These are phyloP conservation scores for Cladosporium sp. DNA, from an alignment of 2,329 filamentous ascomycete genomes.

Conservation along the genomic window DNA sequence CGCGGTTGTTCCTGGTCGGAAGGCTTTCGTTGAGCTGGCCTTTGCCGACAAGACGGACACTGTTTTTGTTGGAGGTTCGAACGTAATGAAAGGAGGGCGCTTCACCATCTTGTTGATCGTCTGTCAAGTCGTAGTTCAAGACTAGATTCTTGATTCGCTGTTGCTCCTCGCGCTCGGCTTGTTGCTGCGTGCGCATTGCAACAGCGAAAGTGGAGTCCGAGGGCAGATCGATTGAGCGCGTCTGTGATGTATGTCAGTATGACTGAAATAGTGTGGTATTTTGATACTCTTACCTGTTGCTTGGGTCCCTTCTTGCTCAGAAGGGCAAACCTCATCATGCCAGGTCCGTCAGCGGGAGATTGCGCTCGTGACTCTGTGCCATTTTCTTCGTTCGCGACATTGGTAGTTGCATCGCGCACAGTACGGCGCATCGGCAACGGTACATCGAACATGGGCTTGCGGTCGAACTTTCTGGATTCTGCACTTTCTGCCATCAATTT, in stretches of 20 bases:
- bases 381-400: slow-evolving; percentile 44
- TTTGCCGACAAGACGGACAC: slow-evolving; percentile 45
- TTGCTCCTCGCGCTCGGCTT: slow-evolving; percentile 93
- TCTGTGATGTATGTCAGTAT: slow-evolving; percentile 54
- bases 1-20: slow-evolving; percentile 23
- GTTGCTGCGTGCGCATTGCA: slow-evolving; percentile 93
- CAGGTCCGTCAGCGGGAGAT: slow-evolving; percentile 38
- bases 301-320: slow-evolving; percentile 95
- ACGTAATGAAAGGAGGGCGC: slow-evolving; percentile 44
- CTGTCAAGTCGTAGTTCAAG: slow-evolving; percentile 90
- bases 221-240: slow-evolving; percentile 84
- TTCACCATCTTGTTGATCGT: slow-evolving; percentile 75
- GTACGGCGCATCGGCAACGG: slow-evolving; percentile 81
- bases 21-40: slow-evolving; percentile 45
- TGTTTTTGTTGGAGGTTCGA: slow-evolving; percentile 51
- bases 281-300: slow-evolving; percentile 69
- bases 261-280: not conserved
- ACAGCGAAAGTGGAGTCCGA: slow-evolving; percentile 93
- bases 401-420: slow-evolving; percentile 59
- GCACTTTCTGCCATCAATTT: slow-evolving; percentile 98
- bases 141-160: slow-evolving; percentile 98
- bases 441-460: slow-evolving; percentile 94
- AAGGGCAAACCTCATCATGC: slow-evolving; percentile 95
- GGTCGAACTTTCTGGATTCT: slow-evolving; percentile 93
- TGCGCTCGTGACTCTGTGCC: slow-evolving; percentile 44